phyloP scores from a whole-genome alignment of 1,284 basidiomycete genomes.

The Trichosporon faecale region DNA sequence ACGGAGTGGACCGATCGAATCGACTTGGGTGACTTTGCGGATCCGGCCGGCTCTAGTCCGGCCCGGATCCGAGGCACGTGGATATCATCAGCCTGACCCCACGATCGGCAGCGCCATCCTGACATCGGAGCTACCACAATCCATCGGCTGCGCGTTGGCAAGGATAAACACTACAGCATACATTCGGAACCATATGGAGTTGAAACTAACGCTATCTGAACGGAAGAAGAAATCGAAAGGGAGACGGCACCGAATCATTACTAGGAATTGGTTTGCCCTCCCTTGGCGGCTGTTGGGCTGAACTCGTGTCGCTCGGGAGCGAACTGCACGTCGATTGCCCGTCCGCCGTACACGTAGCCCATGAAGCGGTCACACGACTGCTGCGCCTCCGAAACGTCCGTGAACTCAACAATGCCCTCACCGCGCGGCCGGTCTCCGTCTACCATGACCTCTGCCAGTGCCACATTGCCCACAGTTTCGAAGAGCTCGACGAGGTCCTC shows the following conservation, averaged over 20 bases:
- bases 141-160: too few relatives aligned
- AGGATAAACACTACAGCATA: constrained; percentile 5
- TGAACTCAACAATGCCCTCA: constrained; percentile 91
- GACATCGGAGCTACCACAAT: background rate
- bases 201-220: background rate
- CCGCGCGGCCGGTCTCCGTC: constrained; percentile 89
- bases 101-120: background rate
- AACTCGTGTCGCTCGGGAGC: constrained; percentile 91
- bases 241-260: background rate
- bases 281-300: constrained; percentile 75
- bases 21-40: background rate
- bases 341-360: constrained; percentile 83
- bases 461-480: constrained; percentile 93
- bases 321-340: constrained; percentile 85
- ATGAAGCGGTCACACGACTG: constrained; percentile 93
- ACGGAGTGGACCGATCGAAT: background rate
- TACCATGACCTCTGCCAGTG: constrained; percentile 87
- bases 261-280: constrained; percentile 59
- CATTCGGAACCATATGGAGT: background rate
- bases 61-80: background rate
- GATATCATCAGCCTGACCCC: background rate
- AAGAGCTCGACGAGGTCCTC: constrained; percentile 97
- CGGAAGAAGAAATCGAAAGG: background rate
- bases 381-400: constrained; percentile 81
- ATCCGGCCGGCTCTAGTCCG: background rate